Evolutionary conservation across 345 rosid genomes (phyloP).

Genomic region (Euphorbia tirucalli): DNA sequence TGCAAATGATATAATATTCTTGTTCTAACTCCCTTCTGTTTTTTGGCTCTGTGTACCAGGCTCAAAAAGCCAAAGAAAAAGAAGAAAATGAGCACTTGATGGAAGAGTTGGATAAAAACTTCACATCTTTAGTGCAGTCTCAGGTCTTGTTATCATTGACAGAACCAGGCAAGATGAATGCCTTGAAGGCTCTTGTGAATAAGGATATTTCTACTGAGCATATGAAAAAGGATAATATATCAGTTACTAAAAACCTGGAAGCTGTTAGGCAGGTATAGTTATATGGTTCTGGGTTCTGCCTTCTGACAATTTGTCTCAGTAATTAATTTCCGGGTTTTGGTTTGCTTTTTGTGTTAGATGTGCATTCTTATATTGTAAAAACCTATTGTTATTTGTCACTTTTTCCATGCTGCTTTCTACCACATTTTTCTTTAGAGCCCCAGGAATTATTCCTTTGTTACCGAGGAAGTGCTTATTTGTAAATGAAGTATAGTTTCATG

Average conservation of each 20-base stretch:
- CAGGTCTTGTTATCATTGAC: slow-evolving; percentile 53
- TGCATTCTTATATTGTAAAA: background rate
- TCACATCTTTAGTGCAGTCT: slow-evolving; percentile 63
- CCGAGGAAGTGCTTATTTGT: background rate
- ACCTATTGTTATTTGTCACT: background rate
- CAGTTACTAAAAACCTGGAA: slow-evolving; percentile 24
- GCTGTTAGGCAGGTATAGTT: slow-evolving; percentile 39
- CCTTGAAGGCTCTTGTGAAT: slow-evolving; percentile 52
- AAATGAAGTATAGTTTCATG: slow-evolving; percentile 4
- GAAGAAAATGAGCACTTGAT: slow-evolving; percentile 75
- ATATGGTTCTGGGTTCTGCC: slow-evolving; percentile 1
- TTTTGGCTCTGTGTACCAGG: slow-evolving; percentile 41
- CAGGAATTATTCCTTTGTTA: background rate
- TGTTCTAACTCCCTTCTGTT: background rate
- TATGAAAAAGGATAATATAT: slow-evolving; percentile 31
- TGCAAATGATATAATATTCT: background rate
- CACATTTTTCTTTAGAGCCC: background rate
- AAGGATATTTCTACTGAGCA: slow-evolving; percentile 37
- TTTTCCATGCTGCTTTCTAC: background rate
- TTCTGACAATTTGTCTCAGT: background rate
- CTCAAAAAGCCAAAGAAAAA: slow-evolving; percentile 80
- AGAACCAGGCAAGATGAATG: slow-evolving; percentile 61
- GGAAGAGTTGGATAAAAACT: slow-evolving; percentile 76
- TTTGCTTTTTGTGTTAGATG: background rate
- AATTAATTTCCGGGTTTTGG: background rate